Evolutionary conservation across 1,139 yeast genomes (phyloP).

Genomic region (Diutina ranongensis): DNA sequence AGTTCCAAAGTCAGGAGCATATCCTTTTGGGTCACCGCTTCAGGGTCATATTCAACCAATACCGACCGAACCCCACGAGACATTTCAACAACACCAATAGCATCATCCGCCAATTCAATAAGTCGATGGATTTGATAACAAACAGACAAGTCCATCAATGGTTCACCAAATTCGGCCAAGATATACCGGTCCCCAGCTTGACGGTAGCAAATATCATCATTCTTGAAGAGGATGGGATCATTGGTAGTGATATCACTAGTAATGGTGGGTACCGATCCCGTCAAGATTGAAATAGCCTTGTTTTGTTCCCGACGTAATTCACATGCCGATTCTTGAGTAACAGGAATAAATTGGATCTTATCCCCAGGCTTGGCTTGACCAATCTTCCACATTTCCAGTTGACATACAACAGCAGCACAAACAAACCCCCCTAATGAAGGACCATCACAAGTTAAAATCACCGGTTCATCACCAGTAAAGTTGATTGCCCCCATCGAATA

Average conservation of each 20-base stretch:
- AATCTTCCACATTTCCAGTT: slow-evolving; percentile 96
- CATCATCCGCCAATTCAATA: slow-evolving; percentile 54
- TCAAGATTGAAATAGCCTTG: slow-evolving; percentile 31
- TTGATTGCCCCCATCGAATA: slow-evolving; percentile 94
- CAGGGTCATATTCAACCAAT: slow-evolving; percentile 62
- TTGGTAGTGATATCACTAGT: not conserved
- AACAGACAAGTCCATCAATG: slow-evolving; percentile 71
- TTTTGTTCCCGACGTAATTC: slow-evolving; percentile 52
- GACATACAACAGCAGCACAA: slow-evolving; percentile 90
- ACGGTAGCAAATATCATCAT: slow-evolving; percentile 73
- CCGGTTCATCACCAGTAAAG: slow-evolving; percentile 98
- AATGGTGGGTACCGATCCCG: slow-evolving; percentile 33
- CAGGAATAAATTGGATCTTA: slow-evolving; percentile 64
- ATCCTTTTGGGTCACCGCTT: slow-evolving; percentile 46
- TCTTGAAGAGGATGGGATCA: slow-evolving; percentile 48
- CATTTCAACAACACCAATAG: slow-evolving; percentile 84
- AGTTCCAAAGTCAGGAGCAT: slow-evolving; percentile 55
- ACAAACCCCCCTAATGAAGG: slow-evolving; percentile 97
- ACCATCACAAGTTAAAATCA: slow-evolving; percentile 91
- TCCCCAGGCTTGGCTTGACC: slow-evolving; percentile 98
- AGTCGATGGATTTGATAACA: slow-evolving; percentile 78
- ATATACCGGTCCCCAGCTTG: slow-evolving; percentile 96
- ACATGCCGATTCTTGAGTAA: slow-evolving; percentile 58
- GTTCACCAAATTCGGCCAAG: slow-evolving; percentile 86
- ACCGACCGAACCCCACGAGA: slow-evolving; percentile 96